Evolutionary conservation across 768 basidiomycete genomes (phyloP), one percentile per base, ranked within the genome.

Genomic region (Lyophyllum decastes): DNA sequence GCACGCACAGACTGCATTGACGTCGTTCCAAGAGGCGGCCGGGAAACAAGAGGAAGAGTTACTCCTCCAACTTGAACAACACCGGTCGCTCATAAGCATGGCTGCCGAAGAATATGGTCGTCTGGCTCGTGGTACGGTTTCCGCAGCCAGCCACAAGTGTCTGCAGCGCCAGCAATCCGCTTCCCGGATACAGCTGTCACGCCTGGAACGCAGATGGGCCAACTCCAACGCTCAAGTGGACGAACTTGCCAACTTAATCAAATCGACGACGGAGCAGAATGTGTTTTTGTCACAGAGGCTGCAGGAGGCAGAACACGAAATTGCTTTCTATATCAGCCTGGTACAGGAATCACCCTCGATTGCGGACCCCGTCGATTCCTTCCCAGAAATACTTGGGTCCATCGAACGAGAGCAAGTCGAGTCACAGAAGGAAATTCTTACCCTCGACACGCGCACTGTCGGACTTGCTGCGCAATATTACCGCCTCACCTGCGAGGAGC

Each of bases 151-250:
- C 1, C 72, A 82, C 59, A 65, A 65, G 19, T 60, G 64, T 7
- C 74, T 88, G 34, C 74, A 76, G 66, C 70, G 73, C 30, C 73
- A 79, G 26, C 70, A 79, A 56, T 54, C 70, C 1, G 61, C 68
- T 4, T 58, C 79, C 27, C 78, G 79, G 54, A 61, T 82, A 10
- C 79, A 75, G 8, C 70, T 74, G 24, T 68, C 77, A 25, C 84
- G 88, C 26, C 72, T 90, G 12, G 84, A 88, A 62, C 83, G 89
- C 58, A 89, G 87, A 68, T 74, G 90, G 14, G 83, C 82, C 40
- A 88, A 87, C 64, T 76, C 87, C 4, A 85, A 90, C 54, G 83
- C 72, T 17, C 88, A 91, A 66, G 86, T 88, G 21, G 68, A 74
- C 12, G 88, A 90, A 59, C 72, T 92, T 8, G 83, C 84, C 1